Base-by-base conservation (phyloP, 2,329 filamentous ascomycete species). In the Ophiostoma australiae region DNA sequence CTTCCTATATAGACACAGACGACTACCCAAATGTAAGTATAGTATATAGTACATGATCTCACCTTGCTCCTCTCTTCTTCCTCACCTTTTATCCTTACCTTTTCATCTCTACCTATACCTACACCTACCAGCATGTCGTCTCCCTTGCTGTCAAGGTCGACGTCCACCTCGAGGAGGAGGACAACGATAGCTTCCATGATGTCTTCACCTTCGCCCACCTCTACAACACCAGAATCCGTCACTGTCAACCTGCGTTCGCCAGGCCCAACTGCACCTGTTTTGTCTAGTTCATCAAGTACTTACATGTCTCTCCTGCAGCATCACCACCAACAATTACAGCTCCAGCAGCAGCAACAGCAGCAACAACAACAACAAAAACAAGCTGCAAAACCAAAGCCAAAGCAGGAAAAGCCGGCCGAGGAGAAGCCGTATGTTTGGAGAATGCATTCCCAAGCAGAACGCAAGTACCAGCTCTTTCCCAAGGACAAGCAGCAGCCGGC, bases 401-500 rank as follows among this genome's bases (percentile, higher is more conserved):
- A 44, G n/a, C 65, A n/a, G n/a, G 20, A 23, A 37, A 33, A 37
- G 20, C 17, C 41, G 31, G 31, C 35, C 35, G 78, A 82, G 69
- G 84, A 86, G 72, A 87, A 85, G 78, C 79, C 84, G 17, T 84
- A 82, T 75, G 77, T 82, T 67, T 87, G 85, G 85, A 87, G 85
- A 77, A 87, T 89, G 85, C 83, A 86, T 73, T 48, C 72, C 3
- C 84, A 86, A 73, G 78, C 84, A 13, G 84, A 86, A 65, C 83
- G 84, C 71, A 89, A 86, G 79, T 89, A 89, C 74, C 87, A 89
- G 76, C 81, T 89, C 58, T 89, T 89, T 75, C 84, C 87, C 72
- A 84, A 80, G 76, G 81, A 63, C 58, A 63, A 63, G 27, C 58
- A 63, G 27, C 58, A 86, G 66, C 52, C 55, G 58, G 15, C 44